Base-by-base conservation (phyloP, 1,139 yeast species). In the Eremothecium coryli region DNA sequence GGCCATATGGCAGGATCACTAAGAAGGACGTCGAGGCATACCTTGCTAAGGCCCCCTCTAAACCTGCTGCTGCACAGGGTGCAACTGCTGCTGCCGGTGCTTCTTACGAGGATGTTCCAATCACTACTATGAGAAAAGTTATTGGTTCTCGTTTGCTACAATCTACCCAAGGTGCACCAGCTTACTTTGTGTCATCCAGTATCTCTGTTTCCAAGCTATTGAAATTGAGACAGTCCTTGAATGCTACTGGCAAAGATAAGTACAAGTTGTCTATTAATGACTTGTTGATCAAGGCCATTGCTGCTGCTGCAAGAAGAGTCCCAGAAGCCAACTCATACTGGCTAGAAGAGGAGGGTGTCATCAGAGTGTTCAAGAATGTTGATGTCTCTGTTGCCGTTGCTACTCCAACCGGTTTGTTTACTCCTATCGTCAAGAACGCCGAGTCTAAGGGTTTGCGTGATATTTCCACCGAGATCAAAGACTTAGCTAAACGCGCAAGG, bases 381-480 rank as follows among this genome's bases (percentile, higher is more conserved):
- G 99, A 90, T 59, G 94, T 90, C 40, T 86, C 97, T 18, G 96
- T 90, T 42, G 99, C 99, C 29, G 99, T 90, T 45, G 94, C 98
- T 43, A 90, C 98, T 14, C 96, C 97, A 60, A 76, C 94, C 38
- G 99, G 99, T 38, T 73, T 90, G 52, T 80, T 93, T 61, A 90
- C 99, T 33, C 99, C 99, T 48, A 90, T 90, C 51, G 85, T 90
- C 49, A 79, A 75, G 63, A 71, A 79, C 55, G 95, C 94, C 32
- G 84, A 90, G 58, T 53, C 79, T 46, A 84, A 81, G 71, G 98
- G 98, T 29, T 73, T 90, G 44, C 73, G 78, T 35, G 54, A 76
- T 28, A 90, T 90, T 56, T 88, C 97, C 29, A 62, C 64, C 45
- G 86, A 81, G 61, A 75, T 85, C 54, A 90, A 90, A 71, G 95